Conservation (phyloP, 2,329 filamentous ascomycete genomes). For the Xylariaceae sp. region DNA sequence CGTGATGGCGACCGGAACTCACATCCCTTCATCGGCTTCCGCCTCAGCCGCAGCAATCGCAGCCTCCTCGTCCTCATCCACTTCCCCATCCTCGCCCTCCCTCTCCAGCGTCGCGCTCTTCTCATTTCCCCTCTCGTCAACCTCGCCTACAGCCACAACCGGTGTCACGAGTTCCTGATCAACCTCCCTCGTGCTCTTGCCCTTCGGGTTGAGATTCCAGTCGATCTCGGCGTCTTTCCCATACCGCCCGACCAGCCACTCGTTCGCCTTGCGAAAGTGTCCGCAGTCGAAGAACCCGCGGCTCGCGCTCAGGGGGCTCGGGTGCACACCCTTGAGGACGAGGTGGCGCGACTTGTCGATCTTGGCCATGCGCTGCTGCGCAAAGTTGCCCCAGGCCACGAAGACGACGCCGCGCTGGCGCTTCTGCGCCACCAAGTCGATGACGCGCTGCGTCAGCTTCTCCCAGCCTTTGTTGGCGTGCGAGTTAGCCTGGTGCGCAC, state of each 20-base stretch:
- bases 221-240: slow-evolving; percentile 78
- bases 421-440: slow-evolving; percentile 78
- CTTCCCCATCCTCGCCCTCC: slow-evolving; percentile 21
- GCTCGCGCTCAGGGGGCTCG: slow-evolving; percentile 82
- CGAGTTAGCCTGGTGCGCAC: slow-evolving; percentile 80
- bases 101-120: slow-evolving; percentile 25
- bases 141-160: slow-evolving; percentile 19
- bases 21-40: background rate
- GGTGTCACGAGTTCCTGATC: slow-evolving; percentile 15
- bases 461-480: slow-evolving; percentile 91
- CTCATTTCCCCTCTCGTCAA: slow-evolving; percentile 18
- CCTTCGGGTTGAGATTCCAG: slow-evolving; percentile 60
- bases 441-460: slow-evolving; percentile 82
- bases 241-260: slow-evolving; percentile 77
- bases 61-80: slow-evolving; percentile 1
- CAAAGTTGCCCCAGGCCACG: slow-evolving; percentile 86
- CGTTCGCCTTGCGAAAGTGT: slow-evolving; percentile 78
- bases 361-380: slow-evolving; percentile 71
- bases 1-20: too few relatives aligned
- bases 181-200: slow-evolving; percentile 17
- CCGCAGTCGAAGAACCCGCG: slow-evolving; percentile 79
- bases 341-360: slow-evolving; percentile 72
- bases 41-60: background rate
- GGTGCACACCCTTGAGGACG: slow-evolving; percentile 83
- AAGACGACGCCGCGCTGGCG: slow-evolving; percentile 84